Percentiles rank a stretch among this genome's conserved stretches.
Conservation (phyloP, 208 protist species). For the Acanthamoeba sp. region DNA sequence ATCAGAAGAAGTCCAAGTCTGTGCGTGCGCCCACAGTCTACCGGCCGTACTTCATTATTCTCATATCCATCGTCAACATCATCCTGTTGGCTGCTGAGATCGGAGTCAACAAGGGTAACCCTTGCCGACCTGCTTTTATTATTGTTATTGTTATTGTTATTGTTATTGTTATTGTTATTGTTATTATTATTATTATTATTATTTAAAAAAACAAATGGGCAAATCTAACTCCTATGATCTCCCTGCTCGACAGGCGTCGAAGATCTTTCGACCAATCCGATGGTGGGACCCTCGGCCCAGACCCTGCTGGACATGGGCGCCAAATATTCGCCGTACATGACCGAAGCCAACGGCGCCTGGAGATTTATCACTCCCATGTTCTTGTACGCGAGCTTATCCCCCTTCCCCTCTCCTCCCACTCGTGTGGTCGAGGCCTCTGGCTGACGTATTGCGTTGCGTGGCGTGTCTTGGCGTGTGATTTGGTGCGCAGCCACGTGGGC, state of each 20-base stretch:
- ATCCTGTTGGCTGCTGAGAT: slow-evolving; percentile 31
- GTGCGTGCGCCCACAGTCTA: slow-evolving; percentile 18
- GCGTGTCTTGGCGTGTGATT: too few species aligned
- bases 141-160: background rate
- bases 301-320: slow-evolving; percentile 71
- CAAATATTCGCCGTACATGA: slow-evolving; percentile 72
- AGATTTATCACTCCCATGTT: slow-evolving; percentile 39
- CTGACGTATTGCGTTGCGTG: too few species aligned
- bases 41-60: slow-evolving; percentile 59
- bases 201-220: background rate
- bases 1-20: slow-evolving; percentile 46
- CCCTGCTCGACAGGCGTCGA: slow-evolving; percentile 14
- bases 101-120: slow-evolving; percentile 54
- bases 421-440: too few species aligned
- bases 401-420: background rate
- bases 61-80: slow-evolving; percentile 49
- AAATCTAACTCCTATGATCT: background rate
- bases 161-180: too few species aligned
- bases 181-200: too few species aligned
- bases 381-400: background rate
- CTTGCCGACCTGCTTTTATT: too few species aligned
- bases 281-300: slow-evolving; percentile 49
- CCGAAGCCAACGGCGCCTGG: background rate
- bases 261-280: slow-evolving; percentile 44
- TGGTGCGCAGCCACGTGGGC: slow-evolving; percentile 82